Evolutionary conservation across 2,329 filamentous ascomycete species (phyloP), one percentile per base, ranked within the genome.

Genomic region (Coniella lustricola): DNA sequence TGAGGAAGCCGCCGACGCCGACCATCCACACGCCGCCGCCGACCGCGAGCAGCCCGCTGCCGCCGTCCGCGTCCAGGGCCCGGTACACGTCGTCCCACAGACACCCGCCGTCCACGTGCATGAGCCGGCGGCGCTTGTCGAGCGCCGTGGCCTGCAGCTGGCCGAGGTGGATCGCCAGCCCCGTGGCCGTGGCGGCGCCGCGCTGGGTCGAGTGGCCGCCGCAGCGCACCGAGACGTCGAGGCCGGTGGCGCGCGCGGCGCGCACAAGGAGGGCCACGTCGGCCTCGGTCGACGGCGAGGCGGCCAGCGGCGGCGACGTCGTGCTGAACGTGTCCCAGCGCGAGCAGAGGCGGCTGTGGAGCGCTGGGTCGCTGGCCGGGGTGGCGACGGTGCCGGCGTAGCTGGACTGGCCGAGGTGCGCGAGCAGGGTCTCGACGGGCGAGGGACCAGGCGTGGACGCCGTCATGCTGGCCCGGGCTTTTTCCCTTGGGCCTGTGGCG

Each of bases 21-120:
- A 52, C 50, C 17, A 35, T 33, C 17, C 49, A 54, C 7, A 56
- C 48, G 7, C 55, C 38, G 14, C 53, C 55, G 3, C 51, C 51
- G 14, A 50, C 40, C 13, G 46, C 55, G 5, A 50, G 46, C 1
- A 56, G 31, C 2, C 51, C 48, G n/a, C 50, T 42, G 7, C 45
- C 45, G 2, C 51, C 48, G n/a, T 49, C 38, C 3, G 42, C 45
- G 7, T 56, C 53, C 10, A 56, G 53, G 18, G 48, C 49, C 14
- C 39, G 35, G 34, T 46, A 56, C 1, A 55, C 51, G 14, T 51
- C 42, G 12, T 51, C 44, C 36, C 49, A 46, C 5, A 44, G 42
- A 36, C 42, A 44, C 18, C 42, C 42, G n/a, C 32, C 42, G 12
- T 25, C 18, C 3, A 44, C 32, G 20, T 36, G 32, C 7, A 36